These are phyloP conservation scores for Anisodus acutangulus DNA, from an alignment of 257 asterid species.

Conservation along the genomic window DNA sequence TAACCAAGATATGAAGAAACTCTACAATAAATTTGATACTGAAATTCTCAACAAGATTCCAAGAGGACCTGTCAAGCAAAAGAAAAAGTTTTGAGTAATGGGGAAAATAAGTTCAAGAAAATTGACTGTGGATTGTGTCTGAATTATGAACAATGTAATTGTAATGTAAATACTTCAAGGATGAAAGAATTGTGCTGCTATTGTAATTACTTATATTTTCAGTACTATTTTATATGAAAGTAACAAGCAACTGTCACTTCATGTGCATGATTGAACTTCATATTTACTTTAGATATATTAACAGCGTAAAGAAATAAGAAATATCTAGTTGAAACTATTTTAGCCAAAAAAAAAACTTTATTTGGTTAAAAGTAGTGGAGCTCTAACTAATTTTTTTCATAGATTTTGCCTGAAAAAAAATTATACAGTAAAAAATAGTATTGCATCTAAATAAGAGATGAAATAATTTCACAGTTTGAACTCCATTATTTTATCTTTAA, in stretches of 20 bases:
- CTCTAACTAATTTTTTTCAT: no score
- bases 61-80: slow-evolving; percentile 76
- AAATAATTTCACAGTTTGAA: no score
- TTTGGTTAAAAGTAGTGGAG: no score
- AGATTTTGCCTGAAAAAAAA: no score
- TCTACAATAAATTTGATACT: slow-evolving; percentile 61
- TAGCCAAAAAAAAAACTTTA: no score
- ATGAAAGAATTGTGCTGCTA: not conserved
- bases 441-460: no score
- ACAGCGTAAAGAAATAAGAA: no score
- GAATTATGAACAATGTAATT: not conserved
- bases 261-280: not conserved
- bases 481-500: no score
- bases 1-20: slow-evolving; percentile 59
- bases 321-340: no score
- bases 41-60: slow-evolving; percentile 83
- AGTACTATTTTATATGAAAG: not conserved
- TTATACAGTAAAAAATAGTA: no score
- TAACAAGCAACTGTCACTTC: not conserved
- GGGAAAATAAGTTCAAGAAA: not conserved
- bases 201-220: not conserved
- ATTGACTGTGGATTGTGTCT: slow-evolving; percentile 18
- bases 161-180: not conserved
- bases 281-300: no score
- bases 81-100: slow-evolving; percentile 52